phyloP scores from a whole-genome alignment of 2,329 filamentous ascomycete genomes.

The Seiridium unicorne region DNA sequence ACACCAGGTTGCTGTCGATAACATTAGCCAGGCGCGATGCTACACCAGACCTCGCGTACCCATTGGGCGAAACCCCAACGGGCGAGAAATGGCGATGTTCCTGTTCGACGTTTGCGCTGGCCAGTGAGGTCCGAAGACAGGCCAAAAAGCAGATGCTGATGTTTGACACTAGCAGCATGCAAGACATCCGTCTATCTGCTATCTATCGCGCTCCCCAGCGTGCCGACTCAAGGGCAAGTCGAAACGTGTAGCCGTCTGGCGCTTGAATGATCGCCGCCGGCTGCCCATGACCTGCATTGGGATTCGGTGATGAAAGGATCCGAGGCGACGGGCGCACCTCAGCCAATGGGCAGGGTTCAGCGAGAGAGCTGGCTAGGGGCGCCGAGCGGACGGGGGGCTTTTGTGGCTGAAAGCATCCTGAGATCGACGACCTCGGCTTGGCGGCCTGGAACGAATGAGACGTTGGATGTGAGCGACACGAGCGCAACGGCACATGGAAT shows the following conservation, averaged over 20 bases:
- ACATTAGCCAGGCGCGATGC: background rate
- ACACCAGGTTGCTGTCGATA: background rate
- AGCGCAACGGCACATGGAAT: background rate
- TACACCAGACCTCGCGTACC: background rate
- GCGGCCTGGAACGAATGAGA: background rate
- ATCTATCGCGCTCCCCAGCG: background rate
- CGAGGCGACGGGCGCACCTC: background rate
- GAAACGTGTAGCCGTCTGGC: conserved; percentile 5
- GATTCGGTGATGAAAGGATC: conserved; percentile 4
- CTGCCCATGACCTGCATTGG: conserved; percentile 3
- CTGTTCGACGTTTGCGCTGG: background rate
- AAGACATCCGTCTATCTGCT: no score
- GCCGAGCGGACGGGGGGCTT: background rate
- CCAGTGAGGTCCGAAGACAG: background rate
- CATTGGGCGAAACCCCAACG: background rate
- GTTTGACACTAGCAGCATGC: background rate
- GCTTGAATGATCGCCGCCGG: conserved; percentile 3
- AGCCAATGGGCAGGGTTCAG: background rate
- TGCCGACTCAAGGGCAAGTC: background rate
- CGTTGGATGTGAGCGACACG: background rate
- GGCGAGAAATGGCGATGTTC: background rate
- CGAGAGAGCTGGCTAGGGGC: background rate
- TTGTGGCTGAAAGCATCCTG: background rate
- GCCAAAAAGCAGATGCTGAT: background rate
- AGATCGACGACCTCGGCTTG: conserved; percentile 1